Evolutionary conservation across 768 basidiomycete species (phyloP).

Genomic region (Trichaptum fuscoviolaceum): DNA sequence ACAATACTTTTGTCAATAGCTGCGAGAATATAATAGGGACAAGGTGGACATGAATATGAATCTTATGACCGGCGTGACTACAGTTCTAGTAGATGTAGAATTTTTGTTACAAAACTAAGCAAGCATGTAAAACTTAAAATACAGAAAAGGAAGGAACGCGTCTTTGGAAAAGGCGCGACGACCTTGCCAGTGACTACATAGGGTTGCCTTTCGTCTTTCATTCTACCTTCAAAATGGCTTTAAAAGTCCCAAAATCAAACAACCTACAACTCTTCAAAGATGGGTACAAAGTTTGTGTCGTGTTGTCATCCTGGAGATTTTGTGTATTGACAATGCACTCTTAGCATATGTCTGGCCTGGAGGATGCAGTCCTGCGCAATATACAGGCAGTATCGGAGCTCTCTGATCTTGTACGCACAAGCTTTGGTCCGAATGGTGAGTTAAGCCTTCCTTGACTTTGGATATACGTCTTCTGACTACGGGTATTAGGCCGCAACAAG

Average conservation of each 20-base stretch:
- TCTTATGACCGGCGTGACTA: too few relatives aligned
- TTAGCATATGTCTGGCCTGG: conserved; percentile 81
- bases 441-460: background rate
- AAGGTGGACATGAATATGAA: too few relatives aligned
- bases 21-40: too few relatives aligned
- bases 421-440: conserved; percentile 94
- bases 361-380: conserved; percentile 96
- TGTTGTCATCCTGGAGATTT: background rate
- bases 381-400: conserved; percentile 95
- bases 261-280: conserved; percentile 95
- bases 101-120: background rate
- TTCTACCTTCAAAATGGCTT: conserved; percentile 52
- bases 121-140: background rate
- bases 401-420: conserved; percentile 91
- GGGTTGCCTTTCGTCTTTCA: background rate
- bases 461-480: background rate
- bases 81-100: background rate
- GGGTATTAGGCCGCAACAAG: conserved; percentile 80
- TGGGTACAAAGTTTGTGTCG: conserved; percentile 75
- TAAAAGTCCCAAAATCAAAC: conserved; percentile 89
- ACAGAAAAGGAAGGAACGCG: background rate
- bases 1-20: background rate
- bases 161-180: background rate
- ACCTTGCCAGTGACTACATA: background rate
- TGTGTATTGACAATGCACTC: conserved; percentile 2